Evolutionary conservation across 257 asterid species (phyloP).

Genomic region (Prunella vulgaris): DNA sequence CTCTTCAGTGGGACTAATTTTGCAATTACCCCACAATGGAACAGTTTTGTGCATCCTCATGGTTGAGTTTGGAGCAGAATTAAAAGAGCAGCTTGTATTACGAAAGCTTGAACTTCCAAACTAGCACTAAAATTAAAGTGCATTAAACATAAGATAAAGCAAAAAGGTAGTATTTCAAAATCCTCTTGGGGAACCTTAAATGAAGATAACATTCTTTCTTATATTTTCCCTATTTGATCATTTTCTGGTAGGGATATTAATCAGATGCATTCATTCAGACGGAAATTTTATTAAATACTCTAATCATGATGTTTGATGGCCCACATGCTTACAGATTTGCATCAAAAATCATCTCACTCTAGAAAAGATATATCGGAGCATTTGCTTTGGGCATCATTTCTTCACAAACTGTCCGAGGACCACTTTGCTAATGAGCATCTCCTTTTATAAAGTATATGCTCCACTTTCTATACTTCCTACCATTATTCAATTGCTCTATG

Average conservation of each 20-base stretch:
- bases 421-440: constrained; percentile 11
- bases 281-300: neutral
- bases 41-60: neutral
- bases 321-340: neutral
- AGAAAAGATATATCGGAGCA: neutral
- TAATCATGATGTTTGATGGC: constrained; percentile 6
- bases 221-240: neutral
- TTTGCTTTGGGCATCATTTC: neutral
- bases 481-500: neutral
- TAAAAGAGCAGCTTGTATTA: neutral
- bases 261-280: neutral
- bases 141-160: neutral
- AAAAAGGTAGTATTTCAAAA: neutral
- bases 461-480: constrained; percentile 11
- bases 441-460: neutral
- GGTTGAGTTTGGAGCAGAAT: neutral
- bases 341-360: neutral
- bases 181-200: neutral
- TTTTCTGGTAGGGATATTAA: neutral
- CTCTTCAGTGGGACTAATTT: neutral
- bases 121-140: neutral
- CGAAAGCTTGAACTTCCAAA: neutral
- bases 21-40: neutral
- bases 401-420: constrained; percentile 21
- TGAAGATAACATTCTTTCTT: neutral